These are phyloP conservation scores for Leptographium wingfieldii DNA, from an alignment of 2,329 filamentous ascomycete species.

Conservation along the genomic window DNA sequence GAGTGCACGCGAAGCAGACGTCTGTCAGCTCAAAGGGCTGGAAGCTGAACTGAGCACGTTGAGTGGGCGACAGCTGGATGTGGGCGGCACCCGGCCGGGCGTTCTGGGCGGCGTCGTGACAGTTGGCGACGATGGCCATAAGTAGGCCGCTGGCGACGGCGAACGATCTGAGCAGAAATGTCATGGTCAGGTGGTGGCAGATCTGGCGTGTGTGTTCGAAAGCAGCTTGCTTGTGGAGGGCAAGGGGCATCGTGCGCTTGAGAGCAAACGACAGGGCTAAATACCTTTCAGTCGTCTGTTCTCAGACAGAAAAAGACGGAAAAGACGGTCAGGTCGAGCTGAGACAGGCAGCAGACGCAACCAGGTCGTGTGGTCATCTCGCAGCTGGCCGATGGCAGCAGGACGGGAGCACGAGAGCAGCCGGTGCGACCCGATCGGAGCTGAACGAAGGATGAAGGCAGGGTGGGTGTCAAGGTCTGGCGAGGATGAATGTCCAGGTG, in stretches of 20 bases:
- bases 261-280: background rate
- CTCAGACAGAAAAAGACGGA: no score
- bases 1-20: conserved; percentile 13
- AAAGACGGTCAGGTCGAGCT: background rate
- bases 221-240: no score
- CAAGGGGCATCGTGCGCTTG: no score
- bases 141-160: background rate
- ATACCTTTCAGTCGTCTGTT: background rate
- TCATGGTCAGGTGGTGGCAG: background rate
- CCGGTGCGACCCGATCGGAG: background rate
- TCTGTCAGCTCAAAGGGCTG: conserved; percentile 14
- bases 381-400: background rate
- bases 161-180: background rate
- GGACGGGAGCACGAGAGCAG: background rate
- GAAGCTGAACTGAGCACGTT: conserved; percentile 15
- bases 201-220: background rate
- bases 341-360: background rate
- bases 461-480: background rate
- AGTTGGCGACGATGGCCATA: background rate
- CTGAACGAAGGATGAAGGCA: background rate
- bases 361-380: background rate
- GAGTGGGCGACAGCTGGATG: background rate
- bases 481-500: background rate
- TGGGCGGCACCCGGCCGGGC: background rate
- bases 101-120: background rate